Evolutionary conservation across 352 stramenopile genomes (phyloP), one percentile per base, ranked within the genome.

Genomic region (Phytopythium cucurbitacearum): DNA sequence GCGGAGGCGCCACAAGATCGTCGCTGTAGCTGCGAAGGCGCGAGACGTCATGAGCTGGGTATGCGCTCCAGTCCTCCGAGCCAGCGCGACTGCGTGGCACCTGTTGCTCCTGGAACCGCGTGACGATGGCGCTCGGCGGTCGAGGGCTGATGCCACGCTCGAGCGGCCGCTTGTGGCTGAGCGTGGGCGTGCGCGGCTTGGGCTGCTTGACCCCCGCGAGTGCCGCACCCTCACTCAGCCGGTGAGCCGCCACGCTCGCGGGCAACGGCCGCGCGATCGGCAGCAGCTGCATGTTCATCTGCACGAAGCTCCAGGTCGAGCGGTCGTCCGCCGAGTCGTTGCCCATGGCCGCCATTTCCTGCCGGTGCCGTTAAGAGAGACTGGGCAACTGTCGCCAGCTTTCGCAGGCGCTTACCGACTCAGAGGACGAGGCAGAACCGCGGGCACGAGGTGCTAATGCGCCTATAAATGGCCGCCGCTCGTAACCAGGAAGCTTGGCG

Each of bases 281-380:
- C 37, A 92, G 57, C 41, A 92, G 64, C 46, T 71, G 78, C 81
- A 90, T 92, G 59, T 92, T 92, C 81, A 92, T 92, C 65, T 90
- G 79, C 38, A 92, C 81, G 50, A 92, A 92, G 58, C 55, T 92
- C 81, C 81, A 92, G 11, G 79, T 83, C 11, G 71, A 41, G 35
- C 34, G 59, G 35, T 64, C 56, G 32, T 42, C 9, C 28, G 32
- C 12, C 8, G 21, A 9, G 35, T 43, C 15, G 43, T 50, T 28
- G 21, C 44, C 44, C 3, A 5, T 7, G 32, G 12, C 34, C 32
- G 13, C 9, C 11, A 15, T 15, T 43, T 9, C 47, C 42, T 16
- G 8, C 2, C 15, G 41, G 6, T 12, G n/a, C 40, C 5, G 40
- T 44, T 16, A 21, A 28, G 21, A 28, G 21, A 28, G 21, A 28